A percentile compares a stretch with the other conserved stretches of the same genome.
Evolutionary conservation across 1,284 basidiomycete genomes (phyloP).

Genomic region (Tetrapyrgos nigripes): DNA sequence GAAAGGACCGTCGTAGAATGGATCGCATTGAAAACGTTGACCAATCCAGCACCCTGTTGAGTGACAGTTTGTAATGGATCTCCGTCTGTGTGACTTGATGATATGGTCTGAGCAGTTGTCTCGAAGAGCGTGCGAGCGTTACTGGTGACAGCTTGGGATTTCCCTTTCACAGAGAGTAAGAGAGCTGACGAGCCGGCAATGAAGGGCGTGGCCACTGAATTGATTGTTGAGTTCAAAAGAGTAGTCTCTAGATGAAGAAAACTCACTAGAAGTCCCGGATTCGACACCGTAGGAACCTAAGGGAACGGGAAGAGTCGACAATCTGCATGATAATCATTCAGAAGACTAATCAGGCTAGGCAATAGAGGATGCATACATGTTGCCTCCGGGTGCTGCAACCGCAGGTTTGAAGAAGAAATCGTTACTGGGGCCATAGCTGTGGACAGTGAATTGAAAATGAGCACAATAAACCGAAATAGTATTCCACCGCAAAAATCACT

Average conservation of each 20-base stretch:
- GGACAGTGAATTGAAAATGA: constrained; percentile 1
- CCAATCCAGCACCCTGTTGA: constrained; percentile 70
- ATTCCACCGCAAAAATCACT: not conserved
- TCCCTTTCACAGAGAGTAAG: constrained; percentile 61
- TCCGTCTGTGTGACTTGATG: constrained; percentile 53
- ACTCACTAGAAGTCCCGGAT: constrained; percentile 43
- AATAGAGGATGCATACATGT: constrained; percentile 58
- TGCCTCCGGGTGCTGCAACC: constrained; percentile 65
- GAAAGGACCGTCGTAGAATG: constrained; percentile 59
- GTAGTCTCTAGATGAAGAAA: too few species aligned
- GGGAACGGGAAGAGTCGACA: constrained; percentile 7
- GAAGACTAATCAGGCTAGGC: constrained; percentile 51
- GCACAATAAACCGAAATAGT: not conserved
- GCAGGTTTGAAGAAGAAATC: constrained; percentile 66
- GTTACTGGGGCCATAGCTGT: constrained; percentile 61
- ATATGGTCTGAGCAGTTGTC: constrained; percentile 59
- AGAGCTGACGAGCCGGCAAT: constrained; percentile 72
- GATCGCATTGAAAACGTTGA: constrained; percentile 70
- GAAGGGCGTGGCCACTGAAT: constrained; percentile 53
- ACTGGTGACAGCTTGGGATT: constrained; percentile 42
- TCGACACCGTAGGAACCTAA: constrained; percentile 24
- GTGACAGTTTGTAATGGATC: constrained; percentile 64
- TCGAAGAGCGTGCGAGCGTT: constrained; percentile 60
- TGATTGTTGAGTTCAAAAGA: not conserved
- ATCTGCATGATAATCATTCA: constrained; percentile 39